Conservation (phyloP, 1,284 basidiomycete genomes). For the Gomphus bonarii region DNA sequence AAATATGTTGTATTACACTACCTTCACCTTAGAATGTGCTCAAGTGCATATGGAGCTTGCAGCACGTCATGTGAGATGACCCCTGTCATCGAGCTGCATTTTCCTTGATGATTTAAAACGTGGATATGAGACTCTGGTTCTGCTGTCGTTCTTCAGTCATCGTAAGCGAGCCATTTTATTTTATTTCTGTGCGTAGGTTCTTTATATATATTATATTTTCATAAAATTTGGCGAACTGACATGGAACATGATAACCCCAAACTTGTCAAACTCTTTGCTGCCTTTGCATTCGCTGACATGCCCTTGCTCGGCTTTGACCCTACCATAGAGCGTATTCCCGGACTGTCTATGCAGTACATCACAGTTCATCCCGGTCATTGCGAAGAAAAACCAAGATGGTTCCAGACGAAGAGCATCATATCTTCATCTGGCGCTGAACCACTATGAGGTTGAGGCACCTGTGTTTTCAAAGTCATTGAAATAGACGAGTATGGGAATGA, state of each 20-base stretch:
- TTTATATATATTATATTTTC: too few species aligned
- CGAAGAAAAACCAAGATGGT: background rate
- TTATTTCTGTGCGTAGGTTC: background rate
- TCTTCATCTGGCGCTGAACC: background rate
- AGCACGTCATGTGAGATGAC: conserved; percentile 12
- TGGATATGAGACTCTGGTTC: background rate
- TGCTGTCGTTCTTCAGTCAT: background rate
- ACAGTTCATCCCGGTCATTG: too few species aligned
- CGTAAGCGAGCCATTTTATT: background rate
- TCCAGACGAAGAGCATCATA: background rate
- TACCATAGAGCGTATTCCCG: too few species aligned
- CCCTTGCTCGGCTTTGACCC: too few species aligned
- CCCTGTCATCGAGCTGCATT: conserved; percentile 12
- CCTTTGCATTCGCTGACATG: too few species aligned
- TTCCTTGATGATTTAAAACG: conserved; percentile 13
- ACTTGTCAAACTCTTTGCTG: too few species aligned
- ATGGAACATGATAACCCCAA: too few species aligned
- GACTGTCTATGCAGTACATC: too few species aligned
- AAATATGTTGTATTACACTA: too few species aligned
- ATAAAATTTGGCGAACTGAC: too few species aligned
- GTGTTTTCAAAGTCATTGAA: background rate
- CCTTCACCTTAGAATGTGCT: background rate
- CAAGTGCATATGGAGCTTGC: background rate
- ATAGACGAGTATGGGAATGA: background rate
- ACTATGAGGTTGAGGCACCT: background rate